Conservation (phyloP, 2,329 filamentous ascomycete genomes). For the Calonectria multiphialidica region DNA sequence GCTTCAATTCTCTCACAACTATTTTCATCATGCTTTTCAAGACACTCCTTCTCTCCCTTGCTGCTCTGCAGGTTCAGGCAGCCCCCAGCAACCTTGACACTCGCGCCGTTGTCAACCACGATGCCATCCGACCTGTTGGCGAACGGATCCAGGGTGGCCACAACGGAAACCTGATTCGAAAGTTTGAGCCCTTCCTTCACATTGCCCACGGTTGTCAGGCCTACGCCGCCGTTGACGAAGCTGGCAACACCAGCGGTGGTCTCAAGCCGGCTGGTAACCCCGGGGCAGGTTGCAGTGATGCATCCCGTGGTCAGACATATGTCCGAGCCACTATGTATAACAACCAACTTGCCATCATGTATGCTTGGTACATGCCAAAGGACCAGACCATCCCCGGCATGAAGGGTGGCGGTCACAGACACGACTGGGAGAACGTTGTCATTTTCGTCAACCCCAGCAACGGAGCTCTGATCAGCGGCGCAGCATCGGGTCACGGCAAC, state of each 20-base stretch:
- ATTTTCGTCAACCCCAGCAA: slow-evolving; percentile 45
- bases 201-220: slow-evolving; percentile 73
- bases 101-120: not conserved
- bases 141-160: slow-evolving; percentile 41
- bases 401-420: slow-evolving; percentile 49
- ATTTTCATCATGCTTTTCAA: not conserved
- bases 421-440: slow-evolving; percentile 55
- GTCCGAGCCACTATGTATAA: slow-evolving; percentile 48
- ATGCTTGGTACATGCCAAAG: slow-evolving; percentile 61
- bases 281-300: slow-evolving; percentile 46
- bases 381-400: slow-evolving; percentile 51
- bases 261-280: slow-evolving; percentile 45
- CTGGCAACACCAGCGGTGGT: slow-evolving; percentile 63
- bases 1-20: not conserved
- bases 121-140: not conserved
- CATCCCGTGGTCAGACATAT: slow-evolving; percentile 53
- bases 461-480: slow-evolving; percentile 44
- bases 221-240: slow-evolving; percentile 69
- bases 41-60: not conserved
- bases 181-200: slow-evolving; percentile 46
- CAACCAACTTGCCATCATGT: slow-evolving; percentile 53
- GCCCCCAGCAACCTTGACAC: not conserved
- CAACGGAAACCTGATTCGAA: slow-evolving; percentile 40
- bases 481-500: slow-evolving; percentile 51
- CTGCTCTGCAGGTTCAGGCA: not conserved